Base-by-base conservation (phyloP, 257 asterid species). In the Fraxinus quadrangulata region DNA sequence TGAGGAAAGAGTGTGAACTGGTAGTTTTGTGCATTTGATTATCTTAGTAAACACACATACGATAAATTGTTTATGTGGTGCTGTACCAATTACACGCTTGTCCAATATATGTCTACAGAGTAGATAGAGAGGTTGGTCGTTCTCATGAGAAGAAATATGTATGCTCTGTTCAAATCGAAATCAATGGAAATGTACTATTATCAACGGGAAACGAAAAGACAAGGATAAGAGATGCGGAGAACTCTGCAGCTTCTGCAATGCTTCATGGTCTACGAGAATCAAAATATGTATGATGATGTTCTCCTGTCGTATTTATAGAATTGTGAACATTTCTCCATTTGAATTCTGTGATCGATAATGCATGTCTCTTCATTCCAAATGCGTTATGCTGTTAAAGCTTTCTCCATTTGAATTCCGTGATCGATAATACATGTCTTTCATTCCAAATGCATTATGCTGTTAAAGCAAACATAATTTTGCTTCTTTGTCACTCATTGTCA, bases 221-320 rank as follows among this genome's bases (percentile, higher is more conserved):
- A 3, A 83, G 92, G 54, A 74, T 89, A 70, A 90, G 78, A 81
- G 94, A 89, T 40, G 91, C 99, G 0, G 98, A 91, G 80, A 90
- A 77, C 81, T 93, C 98, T 65, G 99, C 99, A 24, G 98, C 99
- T 78, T 86, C 89, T 16, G 23, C 19, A 28, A 88, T 95, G 94
- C 83, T 95, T 37, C 70, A 10, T 49, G 85, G 83, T 42, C 86
- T 92, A 30, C 83, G 78, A 75, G 80, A 78, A 19, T 72, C 86
- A 6, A 86, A 83, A 2, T 82, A 82, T 74, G 28, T 85, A 21
- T 83, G 84, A 81, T 42, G 72, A 56, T n/a, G 8, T 10, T 63
- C 17, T 4, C 31, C 17, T 24, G 16, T 61, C 26, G 14, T 24
- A 23, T 61, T 61, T 24, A n/a, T n/a, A 21, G 33, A 61, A 61